Percentiles rank a stretch among this genome's conserved stretches.
Conservation (phyloP, 306 rosid species). For the Luffa acutangula region DNA sequence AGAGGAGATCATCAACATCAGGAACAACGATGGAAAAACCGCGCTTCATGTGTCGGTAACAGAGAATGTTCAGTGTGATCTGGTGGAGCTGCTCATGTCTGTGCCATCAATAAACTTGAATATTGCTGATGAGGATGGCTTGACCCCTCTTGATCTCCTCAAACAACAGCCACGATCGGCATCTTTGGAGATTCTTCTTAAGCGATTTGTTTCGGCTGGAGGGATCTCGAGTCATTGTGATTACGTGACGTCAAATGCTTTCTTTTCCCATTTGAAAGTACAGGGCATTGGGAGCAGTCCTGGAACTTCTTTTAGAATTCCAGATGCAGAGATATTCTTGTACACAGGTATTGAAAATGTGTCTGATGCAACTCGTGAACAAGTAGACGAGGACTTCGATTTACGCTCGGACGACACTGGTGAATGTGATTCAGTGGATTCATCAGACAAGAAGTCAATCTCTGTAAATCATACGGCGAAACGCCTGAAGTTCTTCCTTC, state of each 20-base stretch:
- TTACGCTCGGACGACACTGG: constrained; percentile 30
- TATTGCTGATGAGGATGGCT: constrained; percentile 44
- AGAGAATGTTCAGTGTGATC: constrained; percentile 39
- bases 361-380: constrained; percentile 33
- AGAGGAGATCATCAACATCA: constrained; percentile 41
- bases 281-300: constrained; percentile 65
- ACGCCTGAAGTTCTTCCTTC: constrained; percentile 54
- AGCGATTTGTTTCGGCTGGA: constrained; percentile 55
- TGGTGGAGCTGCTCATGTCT: constrained; percentile 64
- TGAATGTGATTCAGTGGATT: constrained; percentile 25
- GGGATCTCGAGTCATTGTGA: constrained; percentile 44
- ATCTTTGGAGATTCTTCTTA: constrained; percentile 65
- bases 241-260: constrained; percentile 28
- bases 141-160: constrained; percentile 77
- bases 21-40: constrained; percentile 76
- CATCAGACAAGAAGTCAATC: constrained; percentile 27
- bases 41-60: constrained; percentile 65
- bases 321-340: constrained; percentile 84
- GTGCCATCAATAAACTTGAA: constrained; percentile 56
- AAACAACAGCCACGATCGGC: constrained; percentile 46
- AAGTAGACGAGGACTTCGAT: constrained; percentile 28
- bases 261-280: constrained; percentile 49
- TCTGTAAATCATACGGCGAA: constrained; percentile 32
- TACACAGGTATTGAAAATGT: constrained; percentile 61
- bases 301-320: constrained; percentile 79